Percentiles rank a stretch among this genome's conserved stretches.
phyloP scores from a whole-genome alignment of 2,329 filamentous ascomycete species.

The Ambrosiella beaveri region DNA sequence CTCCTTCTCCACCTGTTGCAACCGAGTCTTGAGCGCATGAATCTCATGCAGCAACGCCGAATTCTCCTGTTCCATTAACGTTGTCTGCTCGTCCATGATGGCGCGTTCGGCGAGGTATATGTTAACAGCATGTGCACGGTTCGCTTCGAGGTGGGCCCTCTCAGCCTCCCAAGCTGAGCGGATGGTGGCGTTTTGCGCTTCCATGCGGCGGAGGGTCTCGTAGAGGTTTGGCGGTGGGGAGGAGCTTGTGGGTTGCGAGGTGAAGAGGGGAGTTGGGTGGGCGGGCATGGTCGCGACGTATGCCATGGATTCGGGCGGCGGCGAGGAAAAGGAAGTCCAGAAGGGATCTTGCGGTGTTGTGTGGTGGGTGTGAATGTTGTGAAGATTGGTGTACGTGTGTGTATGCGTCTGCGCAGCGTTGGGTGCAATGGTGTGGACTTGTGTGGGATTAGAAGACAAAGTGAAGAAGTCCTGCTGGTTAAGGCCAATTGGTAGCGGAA shows the following conservation, averaged over 20 bases:
- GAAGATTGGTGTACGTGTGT: background rate
- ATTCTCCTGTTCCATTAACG: conserved; percentile 30
- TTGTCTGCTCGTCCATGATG: conserved; percentile 34
- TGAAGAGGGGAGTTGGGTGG: background rate
- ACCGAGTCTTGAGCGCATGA: conserved; percentile 24
- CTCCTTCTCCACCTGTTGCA: conserved; percentile 22
- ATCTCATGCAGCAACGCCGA: conserved; percentile 25
- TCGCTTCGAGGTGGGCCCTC: conserved; percentile 35
- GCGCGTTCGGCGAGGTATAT: conserved; percentile 37
- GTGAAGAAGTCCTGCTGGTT: too few relatives aligned
- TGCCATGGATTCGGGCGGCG: background rate
- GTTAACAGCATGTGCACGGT: conserved; percentile 34
- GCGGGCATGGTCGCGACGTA: background rate
- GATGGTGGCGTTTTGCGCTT: conserved; percentile 26
- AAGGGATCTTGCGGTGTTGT: too few relatives aligned
- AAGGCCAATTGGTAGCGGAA: too few relatives aligned
- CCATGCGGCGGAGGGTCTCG: conserved; percentile 21
- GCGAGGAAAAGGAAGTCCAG: background rate
- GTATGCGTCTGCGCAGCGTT: background rate
- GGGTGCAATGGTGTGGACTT: too few relatives aligned
- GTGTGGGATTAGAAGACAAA: too few relatives aligned
- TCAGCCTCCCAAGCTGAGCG: conserved; percentile 36
- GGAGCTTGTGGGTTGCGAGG: background rate
- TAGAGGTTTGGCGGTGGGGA: conserved; percentile 7
- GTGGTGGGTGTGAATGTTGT: background rate